These are phyloP conservation scores for Apophysomyces sp. DNA, from an alignment of 371 early-diverging fungal genomes.

Conservation along the genomic window DNA sequence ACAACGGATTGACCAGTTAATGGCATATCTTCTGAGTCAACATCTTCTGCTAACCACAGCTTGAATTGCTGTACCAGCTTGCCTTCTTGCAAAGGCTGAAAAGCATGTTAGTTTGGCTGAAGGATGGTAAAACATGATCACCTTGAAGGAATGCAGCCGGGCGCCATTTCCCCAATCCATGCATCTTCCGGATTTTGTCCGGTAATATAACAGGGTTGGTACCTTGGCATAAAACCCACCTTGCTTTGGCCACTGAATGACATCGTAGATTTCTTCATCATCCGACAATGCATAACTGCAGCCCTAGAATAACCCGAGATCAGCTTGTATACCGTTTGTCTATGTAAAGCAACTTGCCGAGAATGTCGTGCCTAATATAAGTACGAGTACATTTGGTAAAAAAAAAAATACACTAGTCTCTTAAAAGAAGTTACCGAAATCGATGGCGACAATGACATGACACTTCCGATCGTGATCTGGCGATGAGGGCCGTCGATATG, in stretches of 20 bases:
- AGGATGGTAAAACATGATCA: constrained; percentile 2
- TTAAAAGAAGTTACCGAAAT: constrained; percentile 21
- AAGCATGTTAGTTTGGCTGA: background rate
- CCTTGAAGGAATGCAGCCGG: constrained; percentile 39
- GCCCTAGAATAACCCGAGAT: constrained; percentile 12
- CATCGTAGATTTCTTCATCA: constrained; percentile 20
- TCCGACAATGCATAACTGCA: constrained; percentile 21
- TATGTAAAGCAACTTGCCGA: constrained; percentile 8
- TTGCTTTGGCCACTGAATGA: constrained; percentile 27
- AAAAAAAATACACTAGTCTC: background rate
- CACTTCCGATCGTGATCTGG: background rate
- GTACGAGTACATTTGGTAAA: background rate
- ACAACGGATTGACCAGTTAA: constrained; percentile 22
- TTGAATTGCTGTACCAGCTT: constrained; percentile 46
- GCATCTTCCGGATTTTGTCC: constrained; percentile 12
- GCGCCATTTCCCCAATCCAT: constrained; percentile 53
- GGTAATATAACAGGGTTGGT: constrained; percentile 25
- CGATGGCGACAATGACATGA: constrained; percentile 20
- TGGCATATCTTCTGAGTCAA: constrained; percentile 26
- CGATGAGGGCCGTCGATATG: background rate
- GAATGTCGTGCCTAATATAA: constrained; percentile 16
- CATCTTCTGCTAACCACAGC: constrained; percentile 39
- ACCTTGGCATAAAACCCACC: constrained; percentile 28
- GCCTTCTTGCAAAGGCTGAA: constrained; percentile 14
- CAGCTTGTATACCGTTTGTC: background rate